These are phyloP conservation scores for Achaetomium macrosporum DNA, from an alignment of 2,329 filamentous ascomycete genomes.

Conservation along the genomic window DNA sequence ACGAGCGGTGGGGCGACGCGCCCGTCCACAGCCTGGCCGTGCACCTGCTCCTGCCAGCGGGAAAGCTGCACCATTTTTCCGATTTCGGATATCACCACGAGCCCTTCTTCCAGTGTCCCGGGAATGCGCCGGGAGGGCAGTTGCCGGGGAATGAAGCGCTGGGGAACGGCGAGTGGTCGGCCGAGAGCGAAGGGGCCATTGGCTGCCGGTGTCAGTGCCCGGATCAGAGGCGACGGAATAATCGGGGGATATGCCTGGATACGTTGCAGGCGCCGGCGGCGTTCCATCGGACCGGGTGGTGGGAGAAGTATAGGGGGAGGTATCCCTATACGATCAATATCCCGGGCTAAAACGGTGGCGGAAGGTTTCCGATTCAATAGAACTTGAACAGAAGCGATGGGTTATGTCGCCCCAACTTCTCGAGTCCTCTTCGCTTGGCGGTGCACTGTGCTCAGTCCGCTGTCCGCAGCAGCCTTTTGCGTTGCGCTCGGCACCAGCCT, in stretches of 20 bases:
- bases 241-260: constrained; percentile 16
- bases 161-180: constrained; percentile 25
- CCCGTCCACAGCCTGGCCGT: constrained; percentile 40
- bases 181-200: constrained; percentile 32
- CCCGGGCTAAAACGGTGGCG: neutral
- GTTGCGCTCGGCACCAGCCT: no score
- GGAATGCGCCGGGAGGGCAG: constrained; percentile 35
- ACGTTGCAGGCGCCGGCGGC: constrained; percentile 17
- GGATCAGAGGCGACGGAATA: constrained; percentile 15
- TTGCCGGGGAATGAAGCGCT: constrained; percentile 30
- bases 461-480: no score
- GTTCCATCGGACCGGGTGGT: constrained; percentile 6
- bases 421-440: no score
- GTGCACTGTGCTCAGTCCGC: no score
- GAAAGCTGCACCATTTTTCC: constrained; percentile 38
- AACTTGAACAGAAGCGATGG: no score
- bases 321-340: constrained; percentile 18
- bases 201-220: constrained; percentile 38
- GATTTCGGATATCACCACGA: constrained; percentile 40
- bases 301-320: constrained; percentile 8
- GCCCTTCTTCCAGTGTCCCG: constrained; percentile 30
- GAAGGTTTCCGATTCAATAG: no score
- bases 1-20: constrained; percentile 42
- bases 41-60: constrained; percentile 37
- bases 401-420: no score